Conservation (phyloP, 345 rosid genomes). For the Eucalyptus polyanthemos region DNA sequence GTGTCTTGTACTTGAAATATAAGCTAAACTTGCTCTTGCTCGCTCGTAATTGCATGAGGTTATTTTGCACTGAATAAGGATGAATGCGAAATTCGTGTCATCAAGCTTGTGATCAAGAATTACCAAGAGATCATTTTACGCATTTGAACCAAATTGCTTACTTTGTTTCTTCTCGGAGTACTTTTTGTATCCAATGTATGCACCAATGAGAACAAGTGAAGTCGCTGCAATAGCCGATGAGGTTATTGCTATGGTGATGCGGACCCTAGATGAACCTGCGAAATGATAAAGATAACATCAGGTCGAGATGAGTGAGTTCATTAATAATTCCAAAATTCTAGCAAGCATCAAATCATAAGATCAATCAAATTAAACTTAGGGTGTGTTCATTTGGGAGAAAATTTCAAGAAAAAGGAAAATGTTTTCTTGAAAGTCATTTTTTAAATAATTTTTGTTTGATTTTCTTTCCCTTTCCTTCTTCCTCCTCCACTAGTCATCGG, state of each 20-base stretch:
- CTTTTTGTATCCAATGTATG: neutral
- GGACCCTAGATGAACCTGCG: neutral
- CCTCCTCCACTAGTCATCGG: too few species aligned
- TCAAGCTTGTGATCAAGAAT: neutral
- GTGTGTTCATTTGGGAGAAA: too few species aligned
- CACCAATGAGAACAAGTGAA: neutral
- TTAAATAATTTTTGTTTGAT: too few species aligned
- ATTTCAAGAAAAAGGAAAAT: too few species aligned
- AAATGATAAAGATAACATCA: neutral
- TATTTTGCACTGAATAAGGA: neutral
- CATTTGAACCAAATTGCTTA: neutral
- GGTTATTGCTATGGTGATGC: neutral
- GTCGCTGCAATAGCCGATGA: neutral
- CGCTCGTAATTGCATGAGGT: neutral
- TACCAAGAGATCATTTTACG: neutral
- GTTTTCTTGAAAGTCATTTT: too few species aligned
- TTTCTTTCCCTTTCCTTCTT: too few species aligned
- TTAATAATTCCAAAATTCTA: neutral
- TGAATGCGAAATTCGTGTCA: neutral
- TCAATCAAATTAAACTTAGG: neutral
- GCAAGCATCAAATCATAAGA: neutral
- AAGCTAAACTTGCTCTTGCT: constrained; percentile 1
- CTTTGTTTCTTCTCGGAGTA: neutral
- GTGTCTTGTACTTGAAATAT: constrained; percentile 48
- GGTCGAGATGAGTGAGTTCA: neutral